These are phyloP conservation scores for Desmodesmus armatus DNA, from an alignment of 139 green algal genomes.

Conservation along the genomic window DNA sequence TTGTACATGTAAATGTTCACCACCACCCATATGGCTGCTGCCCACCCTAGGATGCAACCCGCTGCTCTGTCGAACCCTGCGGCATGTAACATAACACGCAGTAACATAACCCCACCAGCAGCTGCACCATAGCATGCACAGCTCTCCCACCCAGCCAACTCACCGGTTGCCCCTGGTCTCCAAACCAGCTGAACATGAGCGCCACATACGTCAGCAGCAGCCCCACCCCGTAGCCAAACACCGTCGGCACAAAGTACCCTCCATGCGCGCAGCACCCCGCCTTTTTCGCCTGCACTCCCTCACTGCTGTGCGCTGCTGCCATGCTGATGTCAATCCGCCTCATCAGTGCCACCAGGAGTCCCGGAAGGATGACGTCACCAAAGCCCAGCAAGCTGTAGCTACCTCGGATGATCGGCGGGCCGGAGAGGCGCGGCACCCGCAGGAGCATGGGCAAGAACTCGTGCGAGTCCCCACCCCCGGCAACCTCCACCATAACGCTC, in stretches of 20 bases:
- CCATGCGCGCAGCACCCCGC: too few relatives aligned
- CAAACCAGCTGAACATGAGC: constrained; percentile 70
- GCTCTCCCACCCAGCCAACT: too few relatives aligned
- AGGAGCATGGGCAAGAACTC: constrained; percentile 90
- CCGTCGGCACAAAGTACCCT: constrained; percentile 66
- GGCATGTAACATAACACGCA: neutral
- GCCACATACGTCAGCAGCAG: constrained; percentile 89
- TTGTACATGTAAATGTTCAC: neutral
- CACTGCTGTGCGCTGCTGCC: neutral
- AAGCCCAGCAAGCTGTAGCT: constrained; percentile 65
- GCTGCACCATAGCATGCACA: neutral
- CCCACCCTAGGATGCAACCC: neutral
- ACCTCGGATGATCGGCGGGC: constrained; percentile 44
- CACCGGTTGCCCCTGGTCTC: constrained; percentile 52
- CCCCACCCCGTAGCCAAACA: constrained; percentile 76
- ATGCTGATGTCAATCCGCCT: constrained; percentile 27
- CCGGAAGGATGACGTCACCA: constrained; percentile 65
- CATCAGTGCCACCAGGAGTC: constrained; percentile 60
- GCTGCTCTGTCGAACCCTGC: neutral
- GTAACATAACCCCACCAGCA: neutral
- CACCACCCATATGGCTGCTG: neutral
- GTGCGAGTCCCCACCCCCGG: constrained; percentile 24
- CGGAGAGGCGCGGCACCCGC: constrained; percentile 73
- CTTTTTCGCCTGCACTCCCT: too few relatives aligned
- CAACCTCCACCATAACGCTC: constrained; percentile 91